Evolutionary conservation across 1,284 basidiomycete species (phyloP).

Genomic region (Tilletia setariae): DNA sequence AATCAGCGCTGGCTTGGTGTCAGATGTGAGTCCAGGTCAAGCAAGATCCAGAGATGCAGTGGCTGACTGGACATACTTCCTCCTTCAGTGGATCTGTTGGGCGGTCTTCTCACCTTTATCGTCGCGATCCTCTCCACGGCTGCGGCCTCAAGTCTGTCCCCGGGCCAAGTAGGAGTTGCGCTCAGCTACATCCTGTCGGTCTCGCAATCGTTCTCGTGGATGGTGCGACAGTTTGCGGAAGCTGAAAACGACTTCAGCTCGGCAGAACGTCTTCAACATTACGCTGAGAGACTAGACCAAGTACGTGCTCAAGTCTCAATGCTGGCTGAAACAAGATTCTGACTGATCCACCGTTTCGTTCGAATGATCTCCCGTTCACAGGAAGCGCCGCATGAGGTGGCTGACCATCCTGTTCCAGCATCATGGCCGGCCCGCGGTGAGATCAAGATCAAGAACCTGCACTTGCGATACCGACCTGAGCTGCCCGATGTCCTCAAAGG

Average conservation of each 20-base stretch:
- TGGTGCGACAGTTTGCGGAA: conserved; percentile 54
- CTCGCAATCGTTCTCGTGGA: conserved; percentile 47
- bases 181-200: conserved; percentile 48
- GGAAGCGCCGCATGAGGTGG: conserved; percentile 43
- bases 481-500: conserved; percentile 59
- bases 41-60: neutral
- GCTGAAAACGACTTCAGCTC: conserved; percentile 55
- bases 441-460: conserved; percentile 53
- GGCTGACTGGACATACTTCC: neutral
- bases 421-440: conserved; percentile 52
- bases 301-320: neutral
- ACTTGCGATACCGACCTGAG: conserved; percentile 59
- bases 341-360: neutral
- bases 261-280: conserved; percentile 53
- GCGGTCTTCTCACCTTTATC: conserved; percentile 47
- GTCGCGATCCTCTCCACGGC: conserved; percentile 43
- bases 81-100: conserved; percentile 54
- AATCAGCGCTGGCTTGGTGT: conserved; percentile 83
- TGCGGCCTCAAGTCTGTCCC: conserved; percentile 25
- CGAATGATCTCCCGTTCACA: too few species aligned
- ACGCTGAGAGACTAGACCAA: conserved; percentile 48
- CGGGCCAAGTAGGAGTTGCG: conserved; percentile 41
- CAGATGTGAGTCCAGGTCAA: conserved; percentile 48
- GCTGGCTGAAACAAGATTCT: neutral
- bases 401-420: conserved; percentile 34